A percentile compares a stretch with the other conserved stretches of the same genome.
Conservation (phyloP, 2,329 filamentous ascomycete genomes). For the Septoria petroselini region DNA sequence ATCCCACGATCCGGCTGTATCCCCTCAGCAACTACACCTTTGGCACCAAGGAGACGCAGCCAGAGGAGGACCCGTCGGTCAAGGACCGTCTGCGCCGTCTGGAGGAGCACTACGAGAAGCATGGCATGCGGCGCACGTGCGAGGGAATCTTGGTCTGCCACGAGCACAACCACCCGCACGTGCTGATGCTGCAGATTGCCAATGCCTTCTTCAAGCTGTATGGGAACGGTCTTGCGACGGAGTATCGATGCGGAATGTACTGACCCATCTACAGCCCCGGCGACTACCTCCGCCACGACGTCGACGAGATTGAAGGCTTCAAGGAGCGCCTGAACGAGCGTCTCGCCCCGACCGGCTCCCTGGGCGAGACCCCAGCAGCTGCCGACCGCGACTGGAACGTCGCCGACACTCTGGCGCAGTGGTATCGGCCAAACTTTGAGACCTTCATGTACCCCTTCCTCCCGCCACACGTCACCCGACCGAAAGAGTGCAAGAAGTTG, state of each 20-base stretch:
- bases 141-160: slow-evolving; percentile 97
- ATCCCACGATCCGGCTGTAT: slow-evolving; percentile 77
- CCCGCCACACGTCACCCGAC: slow-evolving; percentile 88
- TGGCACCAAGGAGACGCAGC: slow-evolving; percentile 95
- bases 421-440: slow-evolving; percentile 99
- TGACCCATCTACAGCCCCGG: slow-evolving; percentile 61
- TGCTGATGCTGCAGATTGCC: slow-evolving; percentile 97
- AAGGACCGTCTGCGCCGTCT: slow-evolving; percentile 86
- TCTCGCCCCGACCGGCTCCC: slow-evolving; percentile 74
- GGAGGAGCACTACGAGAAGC: slow-evolving; percentile 87
- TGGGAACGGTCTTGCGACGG: too few relatives aligned
- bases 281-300: slow-evolving; percentile 84
- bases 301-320: slow-evolving; percentile 93
- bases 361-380: slow-evolving; percentile 66
- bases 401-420: slow-evolving; percentile 91
- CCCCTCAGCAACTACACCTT: slow-evolving; percentile 99
- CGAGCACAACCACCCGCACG: slow-evolving; percentile 98
- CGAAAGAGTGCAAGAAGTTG: slow-evolving; percentile 98
- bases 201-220: slow-evolving; percentile 98
- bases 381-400: slow-evolving; percentile 72
- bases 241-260: slow-evolving; percentile 16
- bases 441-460: slow-evolving; percentile 99
- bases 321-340: slow-evolving; percentile 89
- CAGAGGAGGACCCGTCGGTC: slow-evolving; percentile 95
- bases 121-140: slow-evolving; percentile 96